phyloP scores from a whole-genome alignment of 169 alveolate species.

The Miamiensis avidus region DNA sequence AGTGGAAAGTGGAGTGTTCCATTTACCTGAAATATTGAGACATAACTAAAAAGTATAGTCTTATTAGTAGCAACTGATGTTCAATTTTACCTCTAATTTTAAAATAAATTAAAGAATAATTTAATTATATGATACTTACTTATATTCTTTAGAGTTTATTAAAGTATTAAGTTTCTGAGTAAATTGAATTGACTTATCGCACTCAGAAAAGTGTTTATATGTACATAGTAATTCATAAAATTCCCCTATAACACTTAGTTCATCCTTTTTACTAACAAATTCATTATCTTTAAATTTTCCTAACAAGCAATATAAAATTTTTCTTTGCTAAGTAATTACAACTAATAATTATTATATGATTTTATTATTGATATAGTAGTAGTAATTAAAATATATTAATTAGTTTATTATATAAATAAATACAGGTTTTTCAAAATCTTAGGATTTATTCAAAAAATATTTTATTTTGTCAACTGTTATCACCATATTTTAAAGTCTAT shows the following conservation, averaged over 20 bases:
- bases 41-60: slow-evolving; percentile 15
- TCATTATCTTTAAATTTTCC: background rate
- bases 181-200: background rate
- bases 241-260: background rate
- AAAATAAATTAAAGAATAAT: background rate
- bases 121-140: background rate
- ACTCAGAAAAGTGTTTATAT: background rate
- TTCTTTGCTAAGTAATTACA: background rate
- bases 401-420: slow-evolving; percentile 46
- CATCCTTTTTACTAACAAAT: background rate
- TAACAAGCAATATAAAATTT: too few species aligned
- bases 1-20: slow-evolving; percentile 45
- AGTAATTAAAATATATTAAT: too few species aligned
- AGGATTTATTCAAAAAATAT: slow-evolving; percentile 66
- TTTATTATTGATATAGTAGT: too few species aligned
- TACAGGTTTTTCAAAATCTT: slow-evolving; percentile 67
- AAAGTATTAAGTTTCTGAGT: background rate
- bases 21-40: slow-evolving; percentile 27
- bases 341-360: too few species aligned
- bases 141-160: background rate
- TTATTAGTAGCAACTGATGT: background rate
- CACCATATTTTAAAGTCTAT: slow-evolving; percentile 76
- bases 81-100: background rate
- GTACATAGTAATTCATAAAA: background rate
- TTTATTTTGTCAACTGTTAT: slow-evolving; percentile 84